phyloP scores from a whole-genome alignment of 768 basidiomycete species.

The Hypholoma sublateritium region DNA sequence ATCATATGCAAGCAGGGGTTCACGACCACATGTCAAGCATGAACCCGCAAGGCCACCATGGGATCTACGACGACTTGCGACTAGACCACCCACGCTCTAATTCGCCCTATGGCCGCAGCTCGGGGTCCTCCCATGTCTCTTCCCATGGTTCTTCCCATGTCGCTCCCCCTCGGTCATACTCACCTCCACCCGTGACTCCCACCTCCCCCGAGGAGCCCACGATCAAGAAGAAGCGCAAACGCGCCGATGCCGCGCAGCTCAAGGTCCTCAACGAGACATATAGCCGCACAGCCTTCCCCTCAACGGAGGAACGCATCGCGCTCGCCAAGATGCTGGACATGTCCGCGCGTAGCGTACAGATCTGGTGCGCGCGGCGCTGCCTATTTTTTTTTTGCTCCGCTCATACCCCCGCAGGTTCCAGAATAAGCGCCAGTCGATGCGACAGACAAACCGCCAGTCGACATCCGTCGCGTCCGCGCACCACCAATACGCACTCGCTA shows the following conservation, averaged over 20 bases:
- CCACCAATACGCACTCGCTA: conserved; percentile 46
- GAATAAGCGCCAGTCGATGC: conserved; percentile 83
- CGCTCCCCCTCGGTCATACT: conserved; percentile 39
- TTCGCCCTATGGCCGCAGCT: conserved; percentile 44
- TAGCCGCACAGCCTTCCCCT: conserved; percentile 80
- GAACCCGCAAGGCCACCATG: conserved; percentile 28
- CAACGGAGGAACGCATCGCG: conserved; percentile 80
- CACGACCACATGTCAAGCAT: conserved; percentile 33
- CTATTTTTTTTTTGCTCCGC: conserved; percentile 10
- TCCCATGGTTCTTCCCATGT: conserved; percentile 28
- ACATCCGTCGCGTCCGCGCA: conserved; percentile 46
- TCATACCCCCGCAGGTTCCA: conserved; percentile 64
- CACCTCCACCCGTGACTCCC: conserved; percentile 50
- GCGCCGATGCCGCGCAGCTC: conserved; percentile 77
- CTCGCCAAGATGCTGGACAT: conserved; percentile 78
- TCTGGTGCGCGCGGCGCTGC: conserved; percentile 54
- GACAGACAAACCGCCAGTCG: conserved; percentile 72
- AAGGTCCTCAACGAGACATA: conserved; percentile 82
- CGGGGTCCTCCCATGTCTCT: conserved; percentile 32
- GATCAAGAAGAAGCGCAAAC: conserved; percentile 87
- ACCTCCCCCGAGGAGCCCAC: conserved; percentile 58
- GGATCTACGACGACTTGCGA: conserved; percentile 30
- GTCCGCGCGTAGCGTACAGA: conserved; percentile 84
- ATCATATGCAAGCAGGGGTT: conserved; percentile 31
- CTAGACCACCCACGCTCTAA: conserved; percentile 40